A percentile compares a stretch with the other conserved stretches of the same genome.
Evolutionary conservation across 345 rosid genomes (phyloP).

Genomic region (Melaleuca quinquenervia): DNA sequence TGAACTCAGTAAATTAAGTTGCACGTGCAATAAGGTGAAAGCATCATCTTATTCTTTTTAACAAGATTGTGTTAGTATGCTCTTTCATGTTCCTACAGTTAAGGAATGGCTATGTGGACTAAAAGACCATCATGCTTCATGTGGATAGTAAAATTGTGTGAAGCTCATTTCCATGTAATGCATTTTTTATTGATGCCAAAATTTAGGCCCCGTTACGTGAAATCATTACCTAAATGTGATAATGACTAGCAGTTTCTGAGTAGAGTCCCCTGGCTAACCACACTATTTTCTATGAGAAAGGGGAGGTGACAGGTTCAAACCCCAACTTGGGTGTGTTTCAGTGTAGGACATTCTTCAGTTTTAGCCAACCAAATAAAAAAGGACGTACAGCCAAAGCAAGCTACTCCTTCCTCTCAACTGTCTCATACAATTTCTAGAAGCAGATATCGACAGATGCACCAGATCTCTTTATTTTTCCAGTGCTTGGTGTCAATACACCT

Average conservation of each 20-base stretch:
- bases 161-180: background rate
- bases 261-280: background rate
- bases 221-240: background rate
- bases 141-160: background rate
- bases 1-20: constrained; percentile 54
- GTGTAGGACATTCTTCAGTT: background rate
- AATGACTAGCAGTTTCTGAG: background rate
- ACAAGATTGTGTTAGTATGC: background rate
- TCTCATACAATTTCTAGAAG: background rate
- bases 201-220: background rate
- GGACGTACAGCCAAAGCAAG: background rate
- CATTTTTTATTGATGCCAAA: background rate
- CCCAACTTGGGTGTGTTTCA: background rate
- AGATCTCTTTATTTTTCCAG: background rate
- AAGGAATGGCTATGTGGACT: background rate
- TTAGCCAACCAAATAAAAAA: background rate
- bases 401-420: background rate
- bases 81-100: background rate
- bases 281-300: background rate
- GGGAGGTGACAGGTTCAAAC: background rate
- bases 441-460: background rate
- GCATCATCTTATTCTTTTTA: background rate
- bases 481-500: background rate
- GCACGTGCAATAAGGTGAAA: constrained; percentile 41
- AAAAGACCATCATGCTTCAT: background rate